phyloP scores from a whole-genome alignment of 306 rosid genomes.

The Psophocarpus tetragonolobus region DNA sequence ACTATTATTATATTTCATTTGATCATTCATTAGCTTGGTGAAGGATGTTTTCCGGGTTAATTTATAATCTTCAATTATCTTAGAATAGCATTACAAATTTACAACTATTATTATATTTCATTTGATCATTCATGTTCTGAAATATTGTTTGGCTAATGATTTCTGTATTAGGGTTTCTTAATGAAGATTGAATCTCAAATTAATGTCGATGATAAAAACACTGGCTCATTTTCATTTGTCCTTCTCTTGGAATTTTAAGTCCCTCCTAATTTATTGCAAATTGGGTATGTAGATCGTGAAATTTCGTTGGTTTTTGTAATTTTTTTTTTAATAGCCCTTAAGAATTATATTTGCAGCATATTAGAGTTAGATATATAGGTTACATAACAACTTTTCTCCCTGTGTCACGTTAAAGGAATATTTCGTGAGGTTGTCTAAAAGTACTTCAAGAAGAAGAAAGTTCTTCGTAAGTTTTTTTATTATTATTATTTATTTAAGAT shows the following conservation, averaged over 20 bases:
- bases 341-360: neutral
- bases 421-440: no score
- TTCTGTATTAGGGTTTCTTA: neutral
- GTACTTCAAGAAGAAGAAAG: no score
- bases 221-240: neutral
- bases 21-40: neutral
- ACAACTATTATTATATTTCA: neutral
- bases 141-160: neutral
- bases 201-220: neutral
- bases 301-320: neutral
- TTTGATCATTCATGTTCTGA: neutral
- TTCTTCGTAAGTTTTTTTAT: no score
- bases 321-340: neutral
- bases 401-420: neutral
- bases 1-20: neutral
- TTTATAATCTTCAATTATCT: neutral
- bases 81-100: neutral
- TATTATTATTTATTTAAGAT: no score
- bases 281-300: neutral
- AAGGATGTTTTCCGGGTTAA: neutral
- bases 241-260: neutral
- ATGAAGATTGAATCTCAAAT: neutral
- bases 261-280: neutral
- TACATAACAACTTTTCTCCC: neutral
- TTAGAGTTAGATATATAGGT: neutral